phyloP scores from a whole-genome alignment of 495 filamentous ascomycete species.

The Neurospora terricola region DNA sequence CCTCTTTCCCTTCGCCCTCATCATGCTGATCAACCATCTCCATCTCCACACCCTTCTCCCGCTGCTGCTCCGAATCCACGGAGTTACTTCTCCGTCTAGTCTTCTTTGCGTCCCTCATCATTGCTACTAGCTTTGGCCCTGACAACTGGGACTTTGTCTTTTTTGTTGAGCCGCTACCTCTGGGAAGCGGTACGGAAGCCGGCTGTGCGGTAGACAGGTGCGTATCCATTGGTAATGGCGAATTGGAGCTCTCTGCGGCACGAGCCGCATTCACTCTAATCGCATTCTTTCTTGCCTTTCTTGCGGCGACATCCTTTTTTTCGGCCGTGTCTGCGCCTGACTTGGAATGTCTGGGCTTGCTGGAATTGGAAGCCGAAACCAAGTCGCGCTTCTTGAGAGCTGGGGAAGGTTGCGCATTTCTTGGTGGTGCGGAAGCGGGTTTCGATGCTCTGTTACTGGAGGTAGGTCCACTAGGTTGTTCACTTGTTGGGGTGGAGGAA shows the following conservation, averaged over 20 bases:
- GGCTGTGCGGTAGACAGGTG: too few relatives aligned
- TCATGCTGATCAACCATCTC: not conserved
- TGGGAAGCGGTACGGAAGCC: too few relatives aligned
- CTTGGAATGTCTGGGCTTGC: not conserved
- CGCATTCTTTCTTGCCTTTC: not conserved
- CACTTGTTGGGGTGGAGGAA: not conserved
- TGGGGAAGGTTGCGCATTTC: not conserved
- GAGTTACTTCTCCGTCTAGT: not conserved
- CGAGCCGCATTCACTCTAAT: rapidly evolving
- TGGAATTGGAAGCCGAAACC: not conserved
- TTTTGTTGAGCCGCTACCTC: not conserved
- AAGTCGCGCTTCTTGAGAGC: too few relatives aligned
- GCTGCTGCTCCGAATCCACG: rapidly evolving
- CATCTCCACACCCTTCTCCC: not conserved
- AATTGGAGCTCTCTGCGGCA: not conserved
- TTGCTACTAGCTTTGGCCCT: too few relatives aligned
- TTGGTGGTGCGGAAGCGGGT: not conserved
- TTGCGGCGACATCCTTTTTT: not conserved
- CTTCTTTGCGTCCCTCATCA: not conserved
- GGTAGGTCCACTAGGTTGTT: too few relatives aligned
- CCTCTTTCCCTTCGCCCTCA: not conserved
- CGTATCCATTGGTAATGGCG: not conserved
- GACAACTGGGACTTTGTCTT: too few relatives aligned
- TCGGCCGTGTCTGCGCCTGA: rapidly evolving
- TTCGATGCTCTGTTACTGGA: not conserved